These are phyloP conservation scores for Cucumis cinereus DNA, from an alignment of 306 rosid genomes.

Conservation along the genomic window DNA sequence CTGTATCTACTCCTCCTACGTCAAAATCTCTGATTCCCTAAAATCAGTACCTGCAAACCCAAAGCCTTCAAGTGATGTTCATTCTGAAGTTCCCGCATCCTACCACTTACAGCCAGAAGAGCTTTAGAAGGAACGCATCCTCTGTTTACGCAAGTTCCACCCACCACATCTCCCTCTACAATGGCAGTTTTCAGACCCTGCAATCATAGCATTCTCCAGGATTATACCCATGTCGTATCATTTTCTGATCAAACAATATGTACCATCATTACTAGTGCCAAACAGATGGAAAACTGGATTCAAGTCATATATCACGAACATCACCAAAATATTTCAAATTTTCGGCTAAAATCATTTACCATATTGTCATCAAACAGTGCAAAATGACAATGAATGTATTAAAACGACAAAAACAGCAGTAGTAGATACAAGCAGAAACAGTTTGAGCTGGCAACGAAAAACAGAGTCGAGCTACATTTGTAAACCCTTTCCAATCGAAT, in stretches of 20 bases:
- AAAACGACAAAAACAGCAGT: neutral
- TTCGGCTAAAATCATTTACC: neutral
- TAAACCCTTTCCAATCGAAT: neutral
- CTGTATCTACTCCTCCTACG: neutral
- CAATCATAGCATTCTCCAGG: neutral
- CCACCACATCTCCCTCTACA: slow-evolving; percentile 92
- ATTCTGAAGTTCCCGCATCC: slow-evolving; percentile 84
- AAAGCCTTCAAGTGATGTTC: slow-evolving; percentile 84
- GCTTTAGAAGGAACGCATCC: slow-evolving; percentile 99
- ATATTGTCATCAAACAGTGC: neutral
- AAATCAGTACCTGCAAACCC: slow-evolving; percentile 69
- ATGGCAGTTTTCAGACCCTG: slow-evolving; percentile 96
- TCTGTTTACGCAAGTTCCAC: slow-evolving; percentile 95
- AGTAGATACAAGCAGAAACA: neutral
- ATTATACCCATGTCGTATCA: neutral
- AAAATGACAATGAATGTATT: neutral
- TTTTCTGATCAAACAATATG: neutral
- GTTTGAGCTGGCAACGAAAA: neutral
- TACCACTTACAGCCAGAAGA: slow-evolving; percentile 94
- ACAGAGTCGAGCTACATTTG: neutral
- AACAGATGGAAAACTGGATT: neutral
- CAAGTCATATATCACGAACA: neutral
- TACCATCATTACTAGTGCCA: neutral
- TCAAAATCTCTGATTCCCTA: neutral
- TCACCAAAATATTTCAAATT: neutral